A percentile compares a stretch with the other conserved stretches of the same genome.
phyloP scores from a whole-genome alignment of 345 rosid species.

The Populus deltoides region DNA sequence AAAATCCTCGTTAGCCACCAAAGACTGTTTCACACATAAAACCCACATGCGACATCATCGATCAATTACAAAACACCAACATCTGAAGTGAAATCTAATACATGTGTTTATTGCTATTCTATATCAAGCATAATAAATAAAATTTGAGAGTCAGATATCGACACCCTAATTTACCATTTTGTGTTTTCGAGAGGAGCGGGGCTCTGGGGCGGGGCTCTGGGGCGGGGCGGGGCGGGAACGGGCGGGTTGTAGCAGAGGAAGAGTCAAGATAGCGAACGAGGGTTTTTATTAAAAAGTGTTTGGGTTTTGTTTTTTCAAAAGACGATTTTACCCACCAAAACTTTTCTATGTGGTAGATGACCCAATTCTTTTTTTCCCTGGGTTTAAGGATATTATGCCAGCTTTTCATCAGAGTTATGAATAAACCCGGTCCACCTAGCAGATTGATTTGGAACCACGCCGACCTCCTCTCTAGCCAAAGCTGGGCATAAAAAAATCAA shows the following conservation, averaged over 20 bases:
- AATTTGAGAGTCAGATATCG: neutral
- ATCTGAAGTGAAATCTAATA: neutral
- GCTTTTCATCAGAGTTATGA: too few species aligned
- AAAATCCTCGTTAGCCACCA: slow-evolving; percentile 81
- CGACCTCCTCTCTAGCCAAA: too few species aligned
- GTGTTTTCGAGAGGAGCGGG: neutral
- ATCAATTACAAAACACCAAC: neutral
- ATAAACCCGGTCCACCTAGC: too few species aligned
- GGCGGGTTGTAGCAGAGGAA: neutral
- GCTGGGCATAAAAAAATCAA: too few species aligned
- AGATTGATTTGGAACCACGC: too few species aligned
- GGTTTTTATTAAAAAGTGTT: neutral
- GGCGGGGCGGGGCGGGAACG: neutral
- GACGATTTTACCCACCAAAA: neutral
- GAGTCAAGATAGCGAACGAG: neutral
- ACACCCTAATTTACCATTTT: neutral
- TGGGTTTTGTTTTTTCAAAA: neutral
- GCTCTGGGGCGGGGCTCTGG: neutral
- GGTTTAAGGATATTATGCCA: too few species aligned
- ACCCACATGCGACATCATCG: neutral
- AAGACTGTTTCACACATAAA: slow-evolving; percentile 42
- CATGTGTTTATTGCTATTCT: too few species aligned
- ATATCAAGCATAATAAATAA: neutral
- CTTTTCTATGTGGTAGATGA: neutral
- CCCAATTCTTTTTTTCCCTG: too few species aligned